Evolutionary conservation across 2,329 filamentous ascomycete genomes (phyloP).

Genomic region (Trichoderma breve): DNA sequence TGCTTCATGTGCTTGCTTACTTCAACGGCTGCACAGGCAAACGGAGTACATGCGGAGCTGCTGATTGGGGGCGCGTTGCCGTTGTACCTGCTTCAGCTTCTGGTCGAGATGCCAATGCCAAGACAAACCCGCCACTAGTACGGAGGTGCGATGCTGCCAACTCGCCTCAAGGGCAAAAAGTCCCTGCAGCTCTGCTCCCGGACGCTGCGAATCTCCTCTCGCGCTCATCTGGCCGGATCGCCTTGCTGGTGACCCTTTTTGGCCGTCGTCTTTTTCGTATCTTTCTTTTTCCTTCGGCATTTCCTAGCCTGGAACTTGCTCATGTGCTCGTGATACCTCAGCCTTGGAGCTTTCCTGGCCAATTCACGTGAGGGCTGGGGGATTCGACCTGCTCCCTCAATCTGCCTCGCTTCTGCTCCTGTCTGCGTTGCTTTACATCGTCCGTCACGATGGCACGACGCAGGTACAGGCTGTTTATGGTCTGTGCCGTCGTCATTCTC

Average conservation of each 20-base stretch:
- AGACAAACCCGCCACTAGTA: slow-evolving; percentile 9
- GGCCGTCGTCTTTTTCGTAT: neutral
- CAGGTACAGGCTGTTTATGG: slow-evolving; percentile 59
- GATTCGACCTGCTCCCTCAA: neutral
- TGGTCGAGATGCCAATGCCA: slow-evolving; percentile 3
- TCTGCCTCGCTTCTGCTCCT: neutral
- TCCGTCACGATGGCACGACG: slow-evolving; percentile 53
- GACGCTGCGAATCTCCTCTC: slow-evolving; percentile 5
- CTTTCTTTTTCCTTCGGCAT: neutral
- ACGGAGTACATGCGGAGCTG: neutral
- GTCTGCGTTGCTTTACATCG: neutral
- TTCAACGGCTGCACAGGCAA: neutral
- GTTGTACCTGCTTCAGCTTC: slow-evolving; percentile 7
- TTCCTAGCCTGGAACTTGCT: neutral
- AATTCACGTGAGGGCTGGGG: neutral
- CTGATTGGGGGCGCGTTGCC: neutral
- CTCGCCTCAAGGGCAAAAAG: slow-evolving; percentile 3
- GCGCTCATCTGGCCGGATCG: neutral
- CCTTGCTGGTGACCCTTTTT: neutral
- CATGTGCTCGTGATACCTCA: neutral
- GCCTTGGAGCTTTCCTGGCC: neutral
- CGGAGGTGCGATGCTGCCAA: slow-evolving; percentile 13
- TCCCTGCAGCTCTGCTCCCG: slow-evolving; percentile 7
- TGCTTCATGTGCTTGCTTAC: neutral
- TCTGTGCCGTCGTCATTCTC: slow-evolving; percentile 54